A percentile compares a stretch with the other conserved stretches of the same genome.
These are phyloP conservation scores for Trichoderma cornu-damae DNA, from an alignment of 2,329 filamentous ascomycete genomes.

Conservation along the genomic window DNA sequence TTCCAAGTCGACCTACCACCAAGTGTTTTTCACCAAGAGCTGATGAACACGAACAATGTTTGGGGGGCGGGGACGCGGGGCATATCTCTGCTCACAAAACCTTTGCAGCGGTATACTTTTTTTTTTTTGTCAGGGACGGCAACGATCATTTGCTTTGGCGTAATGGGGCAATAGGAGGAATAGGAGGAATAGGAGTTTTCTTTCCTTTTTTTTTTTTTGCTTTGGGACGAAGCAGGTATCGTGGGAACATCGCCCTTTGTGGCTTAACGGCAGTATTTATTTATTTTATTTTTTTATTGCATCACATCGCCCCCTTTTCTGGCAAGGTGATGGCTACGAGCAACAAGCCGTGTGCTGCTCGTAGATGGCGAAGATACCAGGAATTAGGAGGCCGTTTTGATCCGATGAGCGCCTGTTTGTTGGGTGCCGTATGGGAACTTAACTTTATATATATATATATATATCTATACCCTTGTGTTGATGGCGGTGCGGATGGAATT, in stretches of 20 bases:
- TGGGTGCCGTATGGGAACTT: background rate
- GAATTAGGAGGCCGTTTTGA: slow-evolving; percentile 1
- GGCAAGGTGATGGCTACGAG: background rate
- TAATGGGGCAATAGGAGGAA: background rate
- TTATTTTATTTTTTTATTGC: background rate
- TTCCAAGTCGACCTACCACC: background rate
- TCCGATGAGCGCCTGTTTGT: background rate
- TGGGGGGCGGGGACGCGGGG: too few relatives aligned
- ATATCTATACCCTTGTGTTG: slow-evolving; percentile 16
- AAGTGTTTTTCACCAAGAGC: background rate
- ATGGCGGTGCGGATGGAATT: background rate
- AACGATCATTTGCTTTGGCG: background rate
- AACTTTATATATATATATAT: too few relatives aligned
- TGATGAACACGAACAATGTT: background rate
- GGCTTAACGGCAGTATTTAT: background rate
- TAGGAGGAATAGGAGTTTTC: background rate
- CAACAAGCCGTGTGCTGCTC: background rate
- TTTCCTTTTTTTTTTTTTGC: background rate
- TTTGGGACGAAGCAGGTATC: slow-evolving; percentile 3
- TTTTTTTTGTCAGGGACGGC: background rate
- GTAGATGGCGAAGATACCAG: background rate
- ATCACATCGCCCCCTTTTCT: too few relatives aligned
- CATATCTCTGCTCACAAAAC: background rate
- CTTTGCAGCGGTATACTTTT: background rate
- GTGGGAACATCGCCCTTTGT: background rate